phyloP scores from a whole-genome alignment of 2,329 filamentous ascomycete genomes.

The Colletotrichum tropicicola region DNA sequence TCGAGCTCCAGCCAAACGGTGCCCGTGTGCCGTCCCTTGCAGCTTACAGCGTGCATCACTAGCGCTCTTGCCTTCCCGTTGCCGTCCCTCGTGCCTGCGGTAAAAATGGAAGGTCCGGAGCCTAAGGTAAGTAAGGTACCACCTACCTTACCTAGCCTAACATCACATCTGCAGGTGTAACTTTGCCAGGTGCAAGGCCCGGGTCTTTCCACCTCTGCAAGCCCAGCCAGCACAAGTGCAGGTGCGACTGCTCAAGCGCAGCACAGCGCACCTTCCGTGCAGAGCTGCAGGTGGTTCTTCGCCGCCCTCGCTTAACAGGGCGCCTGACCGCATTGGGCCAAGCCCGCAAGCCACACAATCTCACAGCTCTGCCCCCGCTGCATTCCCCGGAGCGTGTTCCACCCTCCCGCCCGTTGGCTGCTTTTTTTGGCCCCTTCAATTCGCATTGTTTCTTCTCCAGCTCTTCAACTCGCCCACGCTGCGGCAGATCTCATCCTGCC shows the following conservation, averaged over 20 bases:
- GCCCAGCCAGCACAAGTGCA: neutral
- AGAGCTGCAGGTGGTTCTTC: neutral
- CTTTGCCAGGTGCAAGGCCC: no score
- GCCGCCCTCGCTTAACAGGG: neutral
- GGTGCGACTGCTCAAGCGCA: neutral
- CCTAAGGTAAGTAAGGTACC: no score
- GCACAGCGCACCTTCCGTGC: neutral
- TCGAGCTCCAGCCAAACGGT: no score
- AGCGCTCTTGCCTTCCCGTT: neutral
- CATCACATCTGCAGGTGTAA: no score
- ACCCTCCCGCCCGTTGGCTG: neutral
- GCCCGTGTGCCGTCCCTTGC: slow-evolving; percentile 10
- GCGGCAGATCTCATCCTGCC: slow-evolving; percentile 10
- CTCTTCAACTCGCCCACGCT: neutral
- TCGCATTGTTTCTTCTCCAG: slow-evolving; percentile 19
- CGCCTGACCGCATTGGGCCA: neutral
- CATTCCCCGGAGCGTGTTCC: slow-evolving; percentile 1
- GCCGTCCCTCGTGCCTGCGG: neutral
- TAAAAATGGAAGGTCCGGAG: no score
- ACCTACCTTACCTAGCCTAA: no score
- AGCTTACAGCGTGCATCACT: neutral
- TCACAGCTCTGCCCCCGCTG: slow-evolving; percentile 15
- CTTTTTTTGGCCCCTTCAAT: slow-evolving; percentile 15
- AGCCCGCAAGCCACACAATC: slow-evolving; percentile 16
- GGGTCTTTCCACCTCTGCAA: no score